phyloP scores from a whole-genome alignment of 306 rosid species.

The Spatholobus suberectus region DNA sequence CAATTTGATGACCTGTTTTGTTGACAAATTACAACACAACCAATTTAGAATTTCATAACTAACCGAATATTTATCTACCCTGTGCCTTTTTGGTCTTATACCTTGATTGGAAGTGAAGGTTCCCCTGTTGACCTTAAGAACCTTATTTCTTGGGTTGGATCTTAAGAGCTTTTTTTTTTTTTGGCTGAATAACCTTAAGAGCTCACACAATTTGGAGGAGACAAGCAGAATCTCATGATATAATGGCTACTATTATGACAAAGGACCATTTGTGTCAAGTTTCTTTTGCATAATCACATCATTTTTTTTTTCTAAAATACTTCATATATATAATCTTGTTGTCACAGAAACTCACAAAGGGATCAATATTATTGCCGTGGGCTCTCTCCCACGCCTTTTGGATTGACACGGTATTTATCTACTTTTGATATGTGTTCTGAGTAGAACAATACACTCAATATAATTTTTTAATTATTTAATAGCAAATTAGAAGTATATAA shows the following conservation, averaged over 20 bases:
- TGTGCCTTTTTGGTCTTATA: not conserved
- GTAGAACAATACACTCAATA: not conserved
- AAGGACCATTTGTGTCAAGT: not conserved
- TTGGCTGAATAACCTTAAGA: too few species aligned
- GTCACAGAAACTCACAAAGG: not conserved
- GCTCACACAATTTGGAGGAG: slow-evolving; percentile 18
- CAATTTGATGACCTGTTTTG: slow-evolving; percentile 11
- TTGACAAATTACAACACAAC: slow-evolving; percentile 6
- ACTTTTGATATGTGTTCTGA: not conserved
- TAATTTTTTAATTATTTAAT: not conserved
- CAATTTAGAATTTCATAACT: slow-evolving; percentile 12
- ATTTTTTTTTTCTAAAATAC: not conserved
- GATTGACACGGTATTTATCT: not conserved
- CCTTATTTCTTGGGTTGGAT: not conserved
- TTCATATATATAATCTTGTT: not conserved
- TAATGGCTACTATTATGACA: not conserved
- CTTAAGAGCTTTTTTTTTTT: too few species aligned
- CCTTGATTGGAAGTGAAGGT: slow-evolving; percentile 13
- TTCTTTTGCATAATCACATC: slow-evolving; percentile 19
- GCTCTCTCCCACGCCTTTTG: too few species aligned
- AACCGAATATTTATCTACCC: not conserved
- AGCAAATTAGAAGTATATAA: not conserved
- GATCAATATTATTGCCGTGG: too few species aligned
- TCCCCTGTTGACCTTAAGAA: not conserved
- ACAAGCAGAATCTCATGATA: slow-evolving; percentile 19